Evolutionary conservation across 1,284 basidiomycete genomes (phyloP).

Genomic region (Cutaneotrichosporon sp.): DNA sequence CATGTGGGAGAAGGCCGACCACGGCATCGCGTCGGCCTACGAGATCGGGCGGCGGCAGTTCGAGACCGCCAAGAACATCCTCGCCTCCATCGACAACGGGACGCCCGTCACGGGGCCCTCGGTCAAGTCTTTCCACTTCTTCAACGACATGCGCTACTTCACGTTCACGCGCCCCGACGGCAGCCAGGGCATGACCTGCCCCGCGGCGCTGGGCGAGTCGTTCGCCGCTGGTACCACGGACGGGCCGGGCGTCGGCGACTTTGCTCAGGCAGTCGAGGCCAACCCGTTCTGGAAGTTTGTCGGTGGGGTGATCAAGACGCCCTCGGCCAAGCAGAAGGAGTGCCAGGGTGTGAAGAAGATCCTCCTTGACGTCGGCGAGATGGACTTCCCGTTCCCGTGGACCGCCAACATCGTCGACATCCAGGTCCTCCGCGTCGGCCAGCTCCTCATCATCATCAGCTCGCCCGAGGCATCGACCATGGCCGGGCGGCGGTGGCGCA

Average conservation of each 20-base stretch:
- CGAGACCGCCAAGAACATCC: background rate
- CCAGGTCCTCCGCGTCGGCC: conserved; percentile 20
- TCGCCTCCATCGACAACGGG: conserved; percentile 8
- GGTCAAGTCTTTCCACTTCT: conserved; percentile 21
- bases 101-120: conserved; percentile 11
- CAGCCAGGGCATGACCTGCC: conserved; percentile 13
- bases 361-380: conserved; percentile 22
- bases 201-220: conserved; percentile 17
- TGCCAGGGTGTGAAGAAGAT: conserved; percentile 23
- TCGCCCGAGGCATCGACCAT: conserved; percentile 22
- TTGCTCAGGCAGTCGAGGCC: conserved; percentile 9
- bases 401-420: conserved; percentile 19
- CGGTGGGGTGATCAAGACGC: background rate
- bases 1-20: conserved; percentile 5
- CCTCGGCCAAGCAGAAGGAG: conserved; percentile 9
- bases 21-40: conserved; percentile 5
- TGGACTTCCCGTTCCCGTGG: conserved; percentile 21
- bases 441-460: conserved; percentile 21
- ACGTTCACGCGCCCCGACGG: conserved; percentile 14
- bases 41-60: conserved; percentile 18
- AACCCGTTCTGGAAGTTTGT: conserved; percentile 23
- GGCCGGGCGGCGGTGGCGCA: conserved; percentile 19
- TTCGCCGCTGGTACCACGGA: conserved; percentile 23
- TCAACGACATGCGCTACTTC: conserved; percentile 23
- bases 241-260: conserved; percentile 19